A percentile compares a stretch with the other conserved stretches of the same genome.
Evolutionary conservation across 805 yeast species (phyloP).

Genomic region (Saccharomycopsis fermentans): DNA sequence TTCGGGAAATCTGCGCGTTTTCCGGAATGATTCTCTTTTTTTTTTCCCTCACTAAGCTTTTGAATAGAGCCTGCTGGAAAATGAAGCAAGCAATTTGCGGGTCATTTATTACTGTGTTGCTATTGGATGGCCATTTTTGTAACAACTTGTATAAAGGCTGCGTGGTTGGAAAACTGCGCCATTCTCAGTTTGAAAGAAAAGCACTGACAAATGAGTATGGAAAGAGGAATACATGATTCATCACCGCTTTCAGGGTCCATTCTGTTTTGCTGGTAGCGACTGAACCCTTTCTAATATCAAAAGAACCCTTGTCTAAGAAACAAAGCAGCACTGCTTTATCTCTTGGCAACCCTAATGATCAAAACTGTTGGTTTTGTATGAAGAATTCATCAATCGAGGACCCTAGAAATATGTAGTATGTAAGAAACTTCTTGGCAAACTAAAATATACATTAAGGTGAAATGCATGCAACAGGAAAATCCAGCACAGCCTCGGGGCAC

Average conservation of each 20-base stretch:
- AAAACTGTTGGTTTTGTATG: background rate
- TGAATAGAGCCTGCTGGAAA: too few species aligned
- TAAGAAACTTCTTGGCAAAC: background rate
- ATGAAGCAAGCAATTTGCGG: too few species aligned
- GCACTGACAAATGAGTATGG: too few species aligned
- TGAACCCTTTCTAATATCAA: background rate
- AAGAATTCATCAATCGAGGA: background rate
- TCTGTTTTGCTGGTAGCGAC: background rate
- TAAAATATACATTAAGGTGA: background rate
- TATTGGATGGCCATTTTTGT: too few species aligned
- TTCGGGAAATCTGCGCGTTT: background rate
- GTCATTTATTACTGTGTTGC: too few species aligned
- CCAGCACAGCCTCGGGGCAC: too few species aligned
- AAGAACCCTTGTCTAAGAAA: background rate
- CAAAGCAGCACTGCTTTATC: background rate
- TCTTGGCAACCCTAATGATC: background rate
- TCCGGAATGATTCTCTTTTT: too few species aligned
- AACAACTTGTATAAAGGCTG: too few species aligned
- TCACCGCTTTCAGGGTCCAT: background rate
- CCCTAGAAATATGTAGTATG: background rate
- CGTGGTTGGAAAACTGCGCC: too few species aligned
- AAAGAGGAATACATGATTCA: background rate
- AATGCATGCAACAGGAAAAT: background rate
- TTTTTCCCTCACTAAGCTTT: too few species aligned
- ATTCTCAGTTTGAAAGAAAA: too few species aligned